Evolutionary conservation across 305 asterid species (phyloP), one percentile per base, ranked within the genome.

Genomic region (Fraxinus latifolia): DNA sequence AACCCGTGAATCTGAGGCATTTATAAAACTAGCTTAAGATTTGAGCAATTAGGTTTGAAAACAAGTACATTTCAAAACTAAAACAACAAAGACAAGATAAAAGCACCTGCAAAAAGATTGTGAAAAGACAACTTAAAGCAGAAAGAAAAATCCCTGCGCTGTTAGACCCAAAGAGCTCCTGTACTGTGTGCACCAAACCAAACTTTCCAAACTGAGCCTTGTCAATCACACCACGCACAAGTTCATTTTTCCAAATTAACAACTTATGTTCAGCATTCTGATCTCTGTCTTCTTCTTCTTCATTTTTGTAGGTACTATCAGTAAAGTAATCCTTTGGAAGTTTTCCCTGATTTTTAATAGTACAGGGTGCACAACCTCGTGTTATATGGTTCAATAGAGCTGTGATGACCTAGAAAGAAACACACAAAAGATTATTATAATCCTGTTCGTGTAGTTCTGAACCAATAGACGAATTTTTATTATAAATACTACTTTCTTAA

Each of bases 201-300:
- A 87, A 96, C 84, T 93, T 93, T 75, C 98, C 99, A 89, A 96
- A 96, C 89, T 96, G 99, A 68, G 99, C 97, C 88, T 96, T 96
- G 92, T 96, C 99, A 67, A 96, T 90, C 84, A 96, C 97, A 90
- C 99, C 98, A 84, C 92, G 93, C 58, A 96, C 97, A 37, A 93
- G 93, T 89, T 96, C 98, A 87, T 96, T 96, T 86, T 91, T 96
- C 97, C 96, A 89, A 87, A 96, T 84, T 60, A 96, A 85, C 21
- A 96, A 86, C 83, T 88, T 91, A 79, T 91, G 95, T 83, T 96
- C 99, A 79, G 94, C 91, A 62, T 90, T 94, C 75, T 89, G 93
- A 58, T 91, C 93, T 81, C 44, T 32, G 21, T 84, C 90, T 77
- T 90, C 93, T 82, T 91, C 94, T 72, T 87, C 90, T 75, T 83